Percentiles rank a stretch among this genome's conserved stretches.
Evolutionary conservation across 1,284 basidiomycete species (phyloP).

Genomic region (Microbotryum intermedium): DNA sequence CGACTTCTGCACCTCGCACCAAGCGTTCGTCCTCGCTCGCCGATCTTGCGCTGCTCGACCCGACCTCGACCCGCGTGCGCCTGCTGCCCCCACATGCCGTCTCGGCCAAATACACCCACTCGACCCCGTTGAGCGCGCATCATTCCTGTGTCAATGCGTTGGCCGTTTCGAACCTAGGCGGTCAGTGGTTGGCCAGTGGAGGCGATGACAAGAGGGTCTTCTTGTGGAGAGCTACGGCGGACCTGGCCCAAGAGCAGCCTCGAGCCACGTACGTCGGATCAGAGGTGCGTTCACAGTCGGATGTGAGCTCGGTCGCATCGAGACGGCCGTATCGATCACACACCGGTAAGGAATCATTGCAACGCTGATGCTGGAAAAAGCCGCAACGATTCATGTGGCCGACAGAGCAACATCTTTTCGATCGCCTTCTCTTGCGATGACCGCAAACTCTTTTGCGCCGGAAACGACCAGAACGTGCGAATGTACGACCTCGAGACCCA

Average conservation of each 20-base stretch:
- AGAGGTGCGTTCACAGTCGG: slow-evolving; percentile 50
- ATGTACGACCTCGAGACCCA: slow-evolving; percentile 24
- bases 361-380: too few relatives aligned
- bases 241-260: slow-evolving; percentile 42
- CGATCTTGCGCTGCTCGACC: slow-evolving; percentile 14
- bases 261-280: slow-evolving; percentile 60
- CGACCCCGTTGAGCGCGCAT: slow-evolving; percentile 47
- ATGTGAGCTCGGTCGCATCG: too few relatives aligned
- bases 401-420: slow-evolving; percentile 58
- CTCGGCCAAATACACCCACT: background rate
- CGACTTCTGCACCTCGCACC: background rate
- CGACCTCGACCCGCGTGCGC: background rate
- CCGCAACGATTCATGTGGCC: too few relatives aligned
- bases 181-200: slow-evolving; percentile 61
- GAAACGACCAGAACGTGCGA: slow-evolving; percentile 51
- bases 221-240: slow-evolving; percentile 7
- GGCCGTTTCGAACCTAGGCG: slow-evolving; percentile 53
- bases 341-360: too few relatives aligned
- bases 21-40: background rate
- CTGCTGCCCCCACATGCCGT: background rate
- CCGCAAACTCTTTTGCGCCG: slow-evolving; percentile 55
- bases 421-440: slow-evolving; percentile 58
- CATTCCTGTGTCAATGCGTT: slow-evolving; percentile 63
- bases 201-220: slow-evolving; percentile 54
- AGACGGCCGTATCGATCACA: too few relatives aligned